A percentile compares a stretch with the other conserved stretches of the same genome.
Evolutionary conservation across 371 early-diverging fungal genomes (phyloP).

Genomic region (Fennellomyces sp.): DNA sequence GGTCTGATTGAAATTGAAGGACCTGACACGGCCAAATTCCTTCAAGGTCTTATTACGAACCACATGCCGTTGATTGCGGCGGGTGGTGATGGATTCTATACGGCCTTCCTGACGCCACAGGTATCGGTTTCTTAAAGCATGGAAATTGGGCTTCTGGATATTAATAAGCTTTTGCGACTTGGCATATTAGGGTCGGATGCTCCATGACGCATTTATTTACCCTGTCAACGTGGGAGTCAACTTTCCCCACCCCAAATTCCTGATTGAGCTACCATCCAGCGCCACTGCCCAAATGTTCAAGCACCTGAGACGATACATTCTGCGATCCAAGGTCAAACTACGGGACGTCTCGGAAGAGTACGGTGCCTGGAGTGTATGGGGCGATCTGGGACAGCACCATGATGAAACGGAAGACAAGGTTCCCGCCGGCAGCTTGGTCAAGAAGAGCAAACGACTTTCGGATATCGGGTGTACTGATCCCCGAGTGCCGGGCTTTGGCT

Average conservation of each 20-base stretch:
- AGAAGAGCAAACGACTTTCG: conserved; percentile 39
- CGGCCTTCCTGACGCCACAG: conserved; percentile 80
- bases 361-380: conserved; percentile 66
- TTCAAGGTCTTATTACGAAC: conserved; percentile 92
- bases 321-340: conserved; percentile 79
- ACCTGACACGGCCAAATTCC: conserved; percentile 75
- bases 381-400: conserved; percentile 27
- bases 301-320: conserved; percentile 77
- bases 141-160: too few relatives aligned
- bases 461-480: conserved; percentile 63
- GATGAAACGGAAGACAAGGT: conserved; percentile 3
- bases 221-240: conserved; percentile 65
- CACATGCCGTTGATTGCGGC: conserved; percentile 74
- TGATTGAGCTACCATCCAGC: conserved; percentile 78
- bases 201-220: conserved; percentile 91
- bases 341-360: conserved; percentile 66
- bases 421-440: conserved; percentile 29
- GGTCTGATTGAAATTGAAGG: conserved; percentile 74
- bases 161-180: too few relatives aligned
- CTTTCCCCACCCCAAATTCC: conserved; percentile 69
- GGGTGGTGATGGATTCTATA: conserved; percentile 74
- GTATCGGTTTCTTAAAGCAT: conserved; percentile 39
- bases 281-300: conserved; percentile 50
- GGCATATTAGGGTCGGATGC: conserved; percentile 84
- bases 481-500: conserved; percentile 62